Evolutionary conservation across 768 basidiomycete genomes (phyloP).

Genomic region (Lepiota venenata): DNA sequence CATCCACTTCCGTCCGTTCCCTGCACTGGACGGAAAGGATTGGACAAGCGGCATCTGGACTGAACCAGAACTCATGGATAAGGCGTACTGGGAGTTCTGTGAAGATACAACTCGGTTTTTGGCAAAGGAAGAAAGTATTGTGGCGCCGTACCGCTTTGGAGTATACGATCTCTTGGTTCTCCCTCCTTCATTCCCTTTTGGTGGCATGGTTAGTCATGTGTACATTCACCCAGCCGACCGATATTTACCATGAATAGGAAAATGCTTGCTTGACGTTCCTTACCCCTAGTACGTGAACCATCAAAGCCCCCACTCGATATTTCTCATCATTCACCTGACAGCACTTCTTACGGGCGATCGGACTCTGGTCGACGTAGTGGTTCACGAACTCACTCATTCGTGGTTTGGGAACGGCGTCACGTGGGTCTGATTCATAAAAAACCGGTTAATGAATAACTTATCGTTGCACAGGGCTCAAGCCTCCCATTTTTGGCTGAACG

Average conservation of each 20-base stretch:
- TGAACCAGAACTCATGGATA: constrained; percentile 79
- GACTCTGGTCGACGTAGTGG: constrained; percentile 82
- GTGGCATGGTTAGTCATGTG: constrained; percentile 64
- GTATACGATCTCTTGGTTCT: constrained; percentile 89
- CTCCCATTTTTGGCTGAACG: constrained; percentile 86
- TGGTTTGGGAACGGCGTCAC: constrained; percentile 95
- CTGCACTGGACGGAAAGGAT: constrained; percentile 51
- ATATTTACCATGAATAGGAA: constrained; percentile 48
- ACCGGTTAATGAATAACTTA: neutral
- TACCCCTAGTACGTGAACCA: constrained; percentile 64
- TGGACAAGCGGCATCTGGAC: constrained; percentile 92
- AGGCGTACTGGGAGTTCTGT: constrained; percentile 83
- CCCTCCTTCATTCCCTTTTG: constrained; percentile 91
- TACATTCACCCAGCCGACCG: neutral
- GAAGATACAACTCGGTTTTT: constrained; percentile 82
- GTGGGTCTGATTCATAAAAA: constrained; percentile 25
- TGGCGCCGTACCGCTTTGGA: constrained; percentile 76
- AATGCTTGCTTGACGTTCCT: constrained; percentile 87
- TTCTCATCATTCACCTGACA: constrained; percentile 15
- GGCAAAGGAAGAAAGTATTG: constrained; percentile 68
- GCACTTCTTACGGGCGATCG: constrained; percentile 88
- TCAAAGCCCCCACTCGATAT: too few species aligned
- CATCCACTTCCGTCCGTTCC: constrained; percentile 68
- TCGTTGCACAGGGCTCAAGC: constrained; percentile 49
- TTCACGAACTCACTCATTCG: constrained; percentile 83